A percentile compares a stretch with the other conserved stretches of the same genome.
phyloP scores from a whole-genome alignment of 805 yeast species.

The Sugiyamaella americana region DNA sequence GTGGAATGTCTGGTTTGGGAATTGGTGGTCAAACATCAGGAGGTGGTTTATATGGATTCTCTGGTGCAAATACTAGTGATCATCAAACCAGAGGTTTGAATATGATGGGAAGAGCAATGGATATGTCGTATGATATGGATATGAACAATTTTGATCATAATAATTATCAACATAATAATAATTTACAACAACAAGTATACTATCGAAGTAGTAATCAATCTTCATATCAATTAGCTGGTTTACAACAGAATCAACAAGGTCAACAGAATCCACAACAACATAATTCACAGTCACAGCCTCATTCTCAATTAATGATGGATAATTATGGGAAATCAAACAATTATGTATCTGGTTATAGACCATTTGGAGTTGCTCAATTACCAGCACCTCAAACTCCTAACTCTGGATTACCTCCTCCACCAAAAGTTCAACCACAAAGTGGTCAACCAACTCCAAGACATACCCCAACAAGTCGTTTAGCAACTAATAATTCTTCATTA shows the following conservation, averaged over 20 bases:
- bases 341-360: constrained; percentile 16
- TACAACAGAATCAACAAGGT: background rate
- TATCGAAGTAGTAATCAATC: background rate
- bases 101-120: background rate
- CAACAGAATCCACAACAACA: constrained; percentile 1
- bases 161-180: background rate
- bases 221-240: background rate
- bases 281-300: constrained; percentile 1
- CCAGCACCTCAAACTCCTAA: background rate
- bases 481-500: constrained; percentile 1
- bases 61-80: background rate
- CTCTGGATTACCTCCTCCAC: background rate
- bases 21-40: background rate
- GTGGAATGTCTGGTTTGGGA: background rate
- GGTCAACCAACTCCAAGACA: constrained; percentile 1
- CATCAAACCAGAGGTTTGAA: background rate
- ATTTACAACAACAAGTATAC: background rate
- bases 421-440: background rate
- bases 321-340: constrained; percentile 2
- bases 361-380: constrained; percentile 14
- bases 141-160: background rate
- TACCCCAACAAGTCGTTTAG: constrained; percentile 2
- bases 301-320: background rate
- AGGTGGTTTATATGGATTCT: background rate
- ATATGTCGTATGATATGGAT: constrained; percentile 9